Percentiles rank a stretch among this genome's conserved stretches.
phyloP scores from a whole-genome alignment of 176 grass and related monocot species.

The Oryza officinalis region DNA sequence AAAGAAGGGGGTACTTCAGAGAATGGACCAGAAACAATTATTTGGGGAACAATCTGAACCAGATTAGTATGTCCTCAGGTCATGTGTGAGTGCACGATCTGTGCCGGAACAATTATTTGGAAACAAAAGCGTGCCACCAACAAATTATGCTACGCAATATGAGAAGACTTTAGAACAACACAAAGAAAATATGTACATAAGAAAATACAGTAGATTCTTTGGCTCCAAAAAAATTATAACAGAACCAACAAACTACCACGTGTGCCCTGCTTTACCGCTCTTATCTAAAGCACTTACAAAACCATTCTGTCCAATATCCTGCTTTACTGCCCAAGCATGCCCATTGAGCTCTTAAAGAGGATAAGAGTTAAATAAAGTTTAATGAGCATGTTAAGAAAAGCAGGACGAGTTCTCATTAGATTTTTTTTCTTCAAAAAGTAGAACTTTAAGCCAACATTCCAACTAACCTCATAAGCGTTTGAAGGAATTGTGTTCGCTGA shows the following conservation, averaged over 20 bases:
- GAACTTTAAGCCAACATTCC: slow-evolving; percentile 23
- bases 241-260: not conserved
- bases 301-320: not conserved
- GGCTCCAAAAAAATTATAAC: not conserved
- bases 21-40: not conserved
- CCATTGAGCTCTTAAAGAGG: not conserved
- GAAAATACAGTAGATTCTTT: not conserved
- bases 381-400: slow-evolving; percentile 3
- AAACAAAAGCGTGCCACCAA: not conserved
- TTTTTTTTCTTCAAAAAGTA: not conserved
- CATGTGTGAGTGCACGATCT: slow-evolving; percentile 10
- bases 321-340: not conserved
- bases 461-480: slow-evolving; percentile 85
- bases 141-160: not conserved
- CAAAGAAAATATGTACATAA: slow-evolving; percentile 16
- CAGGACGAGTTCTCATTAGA: slow-evolving; percentile 5
- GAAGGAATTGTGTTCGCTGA: slow-evolving; percentile 73
- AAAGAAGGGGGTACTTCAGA: not conserved
- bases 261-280: not conserved
- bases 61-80: not conserved
- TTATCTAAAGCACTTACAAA: slow-evolving; percentile 15
- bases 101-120: slow-evolving; percentile 12
- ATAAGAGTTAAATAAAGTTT: not conserved
- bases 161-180: not conserved
- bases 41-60: not conserved